Evolutionary conservation across 495 filamentous ascomycete genomes (phyloP).

Genomic region (Podospora pseudopauciseta): DNA sequence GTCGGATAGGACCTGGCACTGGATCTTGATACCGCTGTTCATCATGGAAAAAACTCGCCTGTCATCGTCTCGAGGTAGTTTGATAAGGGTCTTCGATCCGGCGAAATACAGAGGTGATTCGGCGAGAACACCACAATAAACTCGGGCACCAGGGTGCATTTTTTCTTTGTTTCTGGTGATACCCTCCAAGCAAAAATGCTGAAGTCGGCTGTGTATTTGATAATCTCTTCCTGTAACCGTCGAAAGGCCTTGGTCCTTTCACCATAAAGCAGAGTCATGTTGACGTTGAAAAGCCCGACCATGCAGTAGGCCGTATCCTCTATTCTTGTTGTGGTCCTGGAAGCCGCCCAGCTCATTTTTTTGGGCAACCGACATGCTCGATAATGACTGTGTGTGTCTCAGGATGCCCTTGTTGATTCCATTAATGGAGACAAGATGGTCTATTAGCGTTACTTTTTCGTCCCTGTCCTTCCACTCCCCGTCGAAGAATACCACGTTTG

Average conservation of each 20-base stretch:
- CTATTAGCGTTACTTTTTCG: constrained; percentile 19
- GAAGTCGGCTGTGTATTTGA: constrained; percentile 10
- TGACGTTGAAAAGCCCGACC: constrained; percentile 21
- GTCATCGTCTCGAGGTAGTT: background rate
- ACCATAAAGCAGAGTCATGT: constrained; percentile 23
- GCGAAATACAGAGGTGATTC: background rate
- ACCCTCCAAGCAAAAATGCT: constrained; percentile 23
- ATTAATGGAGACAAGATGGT: constrained; percentile 14
- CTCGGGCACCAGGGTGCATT: background rate
- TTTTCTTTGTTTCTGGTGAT: background rate
- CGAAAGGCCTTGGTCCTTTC: constrained; percentile 19
- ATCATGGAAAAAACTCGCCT: background rate
- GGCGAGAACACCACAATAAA: constrained; percentile 1
- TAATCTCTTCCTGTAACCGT: constrained; percentile 20
- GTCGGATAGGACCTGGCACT: background rate
- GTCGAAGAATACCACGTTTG: constrained; percentile 30
- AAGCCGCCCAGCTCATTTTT: constrained; percentile 24
- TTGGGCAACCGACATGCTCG: constrained; percentile 4
- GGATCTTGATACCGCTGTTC: background rate
- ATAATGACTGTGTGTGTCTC: background rate
- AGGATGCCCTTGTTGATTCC: constrained; percentile 9
- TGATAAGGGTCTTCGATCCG: background rate
- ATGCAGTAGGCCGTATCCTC: constrained; percentile 23
- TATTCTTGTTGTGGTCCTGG: constrained; percentile 16
- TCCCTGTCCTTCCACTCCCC: constrained; percentile 26